Percentiles rank a stretch among this genome's conserved stretches.
These are phyloP conservation scores for Venturia asperata DNA, from an alignment of 2,329 filamentous ascomycete species.

Conservation along the genomic window DNA sequence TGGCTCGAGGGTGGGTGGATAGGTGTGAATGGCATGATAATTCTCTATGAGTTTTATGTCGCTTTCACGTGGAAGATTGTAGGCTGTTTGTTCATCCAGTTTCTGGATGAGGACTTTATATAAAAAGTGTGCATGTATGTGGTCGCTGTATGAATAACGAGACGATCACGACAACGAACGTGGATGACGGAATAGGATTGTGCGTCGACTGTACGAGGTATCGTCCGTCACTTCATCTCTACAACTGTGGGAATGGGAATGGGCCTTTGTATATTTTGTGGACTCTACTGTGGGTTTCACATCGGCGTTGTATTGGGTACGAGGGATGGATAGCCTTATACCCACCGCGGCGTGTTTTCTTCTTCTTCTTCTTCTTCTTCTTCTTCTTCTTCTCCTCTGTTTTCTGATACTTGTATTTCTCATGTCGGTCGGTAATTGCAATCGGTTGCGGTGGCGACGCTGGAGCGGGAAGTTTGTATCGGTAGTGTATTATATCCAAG, in stretches of 20 bases:
- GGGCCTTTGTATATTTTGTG: too few species aligned
- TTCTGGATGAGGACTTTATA: neutral
- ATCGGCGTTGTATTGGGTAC: neutral
- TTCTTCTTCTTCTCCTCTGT: too few species aligned
- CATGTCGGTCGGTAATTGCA: too few species aligned
- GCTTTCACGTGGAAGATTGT: neutral
- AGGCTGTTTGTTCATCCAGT: neutral
- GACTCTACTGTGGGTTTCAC: too few species aligned
- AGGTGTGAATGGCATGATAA: neutral
- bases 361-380: neutral
- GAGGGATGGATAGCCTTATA: slow-evolving; percentile 2
- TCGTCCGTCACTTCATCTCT: too few species aligned
- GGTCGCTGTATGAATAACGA: neutral
- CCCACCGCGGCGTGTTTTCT: neutral
- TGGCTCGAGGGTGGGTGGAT: neutral
- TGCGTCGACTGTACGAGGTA: too few species aligned
- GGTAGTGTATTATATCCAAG: too few species aligned
- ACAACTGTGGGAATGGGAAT: too few species aligned
- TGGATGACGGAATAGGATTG: too few species aligned
- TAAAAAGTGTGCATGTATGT: neutral
- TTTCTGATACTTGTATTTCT: too few species aligned
- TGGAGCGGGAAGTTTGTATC: too few species aligned
- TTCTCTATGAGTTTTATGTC: neutral
- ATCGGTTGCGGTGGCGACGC: too few species aligned
- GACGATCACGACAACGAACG: neutral